Evolutionary conservation across 805 yeast genomes (phyloP).

Genomic region (Lachancea sp.): DNA sequence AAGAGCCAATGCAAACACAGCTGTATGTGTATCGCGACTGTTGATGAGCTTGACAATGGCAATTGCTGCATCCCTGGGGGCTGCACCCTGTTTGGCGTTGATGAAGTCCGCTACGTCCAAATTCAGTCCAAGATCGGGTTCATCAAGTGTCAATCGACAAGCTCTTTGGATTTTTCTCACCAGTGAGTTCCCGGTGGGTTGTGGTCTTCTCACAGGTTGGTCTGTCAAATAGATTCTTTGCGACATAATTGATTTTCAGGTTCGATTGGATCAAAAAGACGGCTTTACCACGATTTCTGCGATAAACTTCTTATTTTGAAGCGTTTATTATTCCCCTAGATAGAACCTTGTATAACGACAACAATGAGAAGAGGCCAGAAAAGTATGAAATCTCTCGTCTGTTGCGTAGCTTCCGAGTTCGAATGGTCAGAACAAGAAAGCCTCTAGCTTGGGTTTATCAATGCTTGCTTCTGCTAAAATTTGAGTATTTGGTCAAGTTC

Average conservation of each 20-base stretch:
- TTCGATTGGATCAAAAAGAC: too few relatives aligned
- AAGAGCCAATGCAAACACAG: constrained; percentile 73
- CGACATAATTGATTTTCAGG: constrained; percentile 7
- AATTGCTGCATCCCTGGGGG: constrained; percentile 88
- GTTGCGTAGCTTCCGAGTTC: too few relatives aligned
- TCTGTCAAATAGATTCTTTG: constrained; percentile 31
- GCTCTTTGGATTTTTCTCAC: constrained; percentile 60
- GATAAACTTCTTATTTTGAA: too few relatives aligned
- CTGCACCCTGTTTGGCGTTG: constrained; percentile 84
- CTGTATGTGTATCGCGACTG: constrained; percentile 75
- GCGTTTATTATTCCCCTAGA: too few relatives aligned
- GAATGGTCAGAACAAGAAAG: too few relatives aligned
- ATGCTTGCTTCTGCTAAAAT: too few relatives aligned
- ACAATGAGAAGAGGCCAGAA: too few relatives aligned
- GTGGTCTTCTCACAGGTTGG: constrained; percentile 30
- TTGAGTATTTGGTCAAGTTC: too few relatives aligned
- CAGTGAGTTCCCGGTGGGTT: constrained; percentile 29
- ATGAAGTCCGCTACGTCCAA: constrained; percentile 89
- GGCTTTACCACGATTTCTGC: too few relatives aligned
- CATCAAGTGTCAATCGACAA: constrained; percentile 70
- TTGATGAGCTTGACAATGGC: constrained; percentile 78
- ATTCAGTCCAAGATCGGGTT: constrained; percentile 85
- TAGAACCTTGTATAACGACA: too few relatives aligned
- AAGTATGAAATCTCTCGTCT: too few relatives aligned
- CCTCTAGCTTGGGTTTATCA: too few relatives aligned